Percentiles rank a stretch among this genome's conserved stretches.
phyloP scores from a whole-genome alignment of 2,329 filamentous ascomycete species.

The Fusarium sacchari region DNA sequence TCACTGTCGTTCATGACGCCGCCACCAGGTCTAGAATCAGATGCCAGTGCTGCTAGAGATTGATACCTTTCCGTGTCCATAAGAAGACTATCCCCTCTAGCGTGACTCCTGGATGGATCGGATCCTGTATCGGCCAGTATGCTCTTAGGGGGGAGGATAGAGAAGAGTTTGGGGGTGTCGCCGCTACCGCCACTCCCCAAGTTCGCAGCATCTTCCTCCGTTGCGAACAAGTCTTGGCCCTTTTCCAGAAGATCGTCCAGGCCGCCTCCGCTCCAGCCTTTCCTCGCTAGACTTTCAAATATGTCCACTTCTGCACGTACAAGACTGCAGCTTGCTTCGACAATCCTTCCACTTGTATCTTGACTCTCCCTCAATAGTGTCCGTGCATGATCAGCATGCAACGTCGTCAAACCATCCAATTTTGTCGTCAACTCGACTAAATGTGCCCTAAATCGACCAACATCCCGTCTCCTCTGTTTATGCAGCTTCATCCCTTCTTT shows the following conservation, averaged over 20 bases:
- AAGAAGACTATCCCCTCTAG: constrained; percentile 65
- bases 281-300: constrained; percentile 72
- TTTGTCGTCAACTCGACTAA: constrained; percentile 70
- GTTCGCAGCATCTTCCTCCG: constrained; percentile 49
- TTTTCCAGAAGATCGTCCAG: constrained; percentile 73
- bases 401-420: constrained; percentile 69
- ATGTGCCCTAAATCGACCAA: constrained; percentile 70
- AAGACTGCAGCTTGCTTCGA: constrained; percentile 72
- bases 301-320: constrained; percentile 77
- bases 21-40: constrained; percentile 40
- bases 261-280: constrained; percentile 74
- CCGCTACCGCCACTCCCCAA: constrained; percentile 49
- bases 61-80: constrained; percentile 66
- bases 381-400: constrained; percentile 70
- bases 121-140: constrained; percentile 66
- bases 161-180: constrained; percentile 65
- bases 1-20: constrained; percentile 58
- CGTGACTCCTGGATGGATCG: constrained; percentile 52
- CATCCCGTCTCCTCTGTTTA: constrained; percentile 67
- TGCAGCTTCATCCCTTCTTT: constrained; percentile 73
- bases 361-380: constrained; percentile 70
- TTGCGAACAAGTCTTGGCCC: constrained; percentile 69
- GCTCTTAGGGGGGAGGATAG: constrained; percentile 71
- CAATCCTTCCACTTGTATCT: constrained; percentile 69
- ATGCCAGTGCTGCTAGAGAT: constrained; percentile 62